Percentiles rank a stretch among this genome's conserved stretches.
These are phyloP conservation scores for Botryobasidium botryosum DNA, from an alignment of 768 basidiomycete genomes.

Conservation along the genomic window DNA sequence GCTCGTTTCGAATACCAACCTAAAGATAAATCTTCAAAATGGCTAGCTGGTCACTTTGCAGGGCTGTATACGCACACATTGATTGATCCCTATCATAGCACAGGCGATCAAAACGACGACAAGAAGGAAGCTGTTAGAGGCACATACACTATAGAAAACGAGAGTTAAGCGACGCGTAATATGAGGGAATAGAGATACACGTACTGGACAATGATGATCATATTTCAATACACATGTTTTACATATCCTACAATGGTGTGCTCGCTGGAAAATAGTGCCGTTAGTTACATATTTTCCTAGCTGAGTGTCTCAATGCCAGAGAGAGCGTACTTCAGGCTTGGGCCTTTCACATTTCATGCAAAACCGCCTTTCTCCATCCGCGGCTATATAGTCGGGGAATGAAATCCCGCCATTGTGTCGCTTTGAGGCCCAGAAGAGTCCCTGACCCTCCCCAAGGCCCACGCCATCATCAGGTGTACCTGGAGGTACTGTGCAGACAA, in stretches of 20 bases:
- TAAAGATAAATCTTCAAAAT: slow-evolving; percentile 5
- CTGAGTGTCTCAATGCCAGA: slow-evolving; percentile 3
- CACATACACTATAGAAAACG: slow-evolving; percentile 16
- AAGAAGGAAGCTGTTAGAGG: not conserved
- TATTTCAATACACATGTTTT: slow-evolving; percentile 80
- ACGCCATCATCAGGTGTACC: slow-evolving; percentile 51
- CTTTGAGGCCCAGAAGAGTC: slow-evolving; percentile 50
- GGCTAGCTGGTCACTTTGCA: too few relatives aligned
- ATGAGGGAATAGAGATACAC: slow-evolving; percentile 22
- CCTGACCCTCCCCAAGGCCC: slow-evolving; percentile 22
- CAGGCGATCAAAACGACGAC: too few relatives aligned
- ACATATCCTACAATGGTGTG: slow-evolving; percentile 88
- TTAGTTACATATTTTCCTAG: not conserved
- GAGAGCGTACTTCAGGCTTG: slow-evolving; percentile 60
- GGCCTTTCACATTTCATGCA: slow-evolving; percentile 40
- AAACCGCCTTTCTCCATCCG: slow-evolving; percentile 2
- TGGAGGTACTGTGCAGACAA: slow-evolving; percentile 60
- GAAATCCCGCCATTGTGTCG: too few relatives aligned
- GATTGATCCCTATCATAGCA: slow-evolving; percentile 63
- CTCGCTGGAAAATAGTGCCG: slow-evolving; percentile 35
- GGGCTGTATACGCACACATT: slow-evolving; percentile 41
- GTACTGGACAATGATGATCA: slow-evolving; percentile 80
- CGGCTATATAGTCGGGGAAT: too few relatives aligned
- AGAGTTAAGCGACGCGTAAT: not conserved
- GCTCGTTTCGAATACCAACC: slow-evolving; percentile 83